Evolutionary conservation across 768 basidiomycete genomes (phyloP).

Genomic region (Leccinum obscurum): DNA sequence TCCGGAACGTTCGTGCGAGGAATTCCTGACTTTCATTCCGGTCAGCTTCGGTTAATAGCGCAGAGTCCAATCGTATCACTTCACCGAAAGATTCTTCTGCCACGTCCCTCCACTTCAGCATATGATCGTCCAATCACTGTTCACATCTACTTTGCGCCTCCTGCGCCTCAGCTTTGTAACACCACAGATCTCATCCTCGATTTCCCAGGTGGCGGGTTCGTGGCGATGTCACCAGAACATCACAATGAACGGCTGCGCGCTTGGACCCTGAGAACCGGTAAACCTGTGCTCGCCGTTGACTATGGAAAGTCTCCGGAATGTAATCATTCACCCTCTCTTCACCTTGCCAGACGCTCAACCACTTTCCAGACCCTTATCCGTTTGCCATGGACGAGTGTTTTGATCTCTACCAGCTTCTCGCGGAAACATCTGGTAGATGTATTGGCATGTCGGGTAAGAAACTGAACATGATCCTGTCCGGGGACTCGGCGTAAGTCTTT

Average conservation of each 20-base stretch:
- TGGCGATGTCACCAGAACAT: constrained; percentile 94
- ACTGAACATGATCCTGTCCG: constrained; percentile 77
- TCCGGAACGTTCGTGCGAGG: constrained; percentile 24
- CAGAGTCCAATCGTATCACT: constrained; percentile 61
- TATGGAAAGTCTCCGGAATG: constrained; percentile 98
- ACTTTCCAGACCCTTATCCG: constrained; percentile 83
- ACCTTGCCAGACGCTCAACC: constrained; percentile 5
- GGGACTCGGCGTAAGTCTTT: constrained; percentile 92
- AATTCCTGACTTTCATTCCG: constrained; percentile 11
- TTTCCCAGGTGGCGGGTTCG: constrained; percentile 94
- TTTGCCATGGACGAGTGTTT: constrained; percentile 95
- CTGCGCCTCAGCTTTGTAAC: constrained; percentile 59
- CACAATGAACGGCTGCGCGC: constrained; percentile 90
- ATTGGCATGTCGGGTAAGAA: constrained; percentile 89
- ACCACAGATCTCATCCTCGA: constrained; percentile 86
- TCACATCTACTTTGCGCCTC: constrained; percentile 78
- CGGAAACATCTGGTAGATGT: constrained; percentile 73
- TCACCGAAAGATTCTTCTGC: constrained; percentile 75
- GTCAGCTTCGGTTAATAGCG: constrained; percentile 61
- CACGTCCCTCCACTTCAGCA: constrained; percentile 73
- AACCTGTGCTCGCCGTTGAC: constrained; percentile 82
- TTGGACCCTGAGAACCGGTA: constrained; percentile 81
- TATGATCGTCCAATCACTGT: constrained; percentile 82
- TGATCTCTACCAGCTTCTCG: constrained; percentile 81
- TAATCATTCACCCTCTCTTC: constrained; percentile 36